Base-by-base conservation (phyloP, 306 rosid species). In the Cicer bijugum region DNA sequence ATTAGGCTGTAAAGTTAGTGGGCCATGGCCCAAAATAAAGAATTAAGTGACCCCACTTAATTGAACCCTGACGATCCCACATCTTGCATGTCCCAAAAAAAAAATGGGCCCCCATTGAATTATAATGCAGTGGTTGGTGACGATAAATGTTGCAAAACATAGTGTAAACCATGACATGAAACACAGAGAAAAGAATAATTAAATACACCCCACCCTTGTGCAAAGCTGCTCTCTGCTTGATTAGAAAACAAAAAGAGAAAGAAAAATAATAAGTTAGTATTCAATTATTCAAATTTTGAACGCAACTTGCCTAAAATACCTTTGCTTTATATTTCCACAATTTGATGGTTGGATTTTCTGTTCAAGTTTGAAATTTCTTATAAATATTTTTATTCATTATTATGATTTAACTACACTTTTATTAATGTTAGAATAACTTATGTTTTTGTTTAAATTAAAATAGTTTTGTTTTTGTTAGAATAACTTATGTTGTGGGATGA, bases 11-110 rank as follows among this genome's bases (percentile, higher is more conserved):
- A 60, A 59, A 72, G 76, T 72, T 63, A 45, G 89, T 77, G 84
- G 85, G 85, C 86, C 86, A 85, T 56, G 78, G 86, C 82, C 87
- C 88, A 79, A 75, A 43, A 47, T 4, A 56, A 60, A 75, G 72
- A 74, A 28, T 28, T 3, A 28, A 7, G 12, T n/a, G 82, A 42
- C 61, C 87, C 85, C 80, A 77, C 77, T 69, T 44, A 76, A 70
- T 80, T 47, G 73, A 70, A 78, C 56, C 79, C 78, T 66, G 70
- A 77, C 78, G 12, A 61, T 74, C 60, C 73, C 79, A 69, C 79
- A 78, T 76, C 82, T 69, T 84, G 53, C 62, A 65, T 64, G 84
- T 84, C 82, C 78, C 72, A 69, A 28, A 71, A 70, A 71, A 70
- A 69, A 16, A 16, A 16, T 72, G 89, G 80, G 66, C 77, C 88